Evolutionary conservation across 805 yeast genomes (phyloP).

Genomic region (Ascoidea rubescens): DNA sequence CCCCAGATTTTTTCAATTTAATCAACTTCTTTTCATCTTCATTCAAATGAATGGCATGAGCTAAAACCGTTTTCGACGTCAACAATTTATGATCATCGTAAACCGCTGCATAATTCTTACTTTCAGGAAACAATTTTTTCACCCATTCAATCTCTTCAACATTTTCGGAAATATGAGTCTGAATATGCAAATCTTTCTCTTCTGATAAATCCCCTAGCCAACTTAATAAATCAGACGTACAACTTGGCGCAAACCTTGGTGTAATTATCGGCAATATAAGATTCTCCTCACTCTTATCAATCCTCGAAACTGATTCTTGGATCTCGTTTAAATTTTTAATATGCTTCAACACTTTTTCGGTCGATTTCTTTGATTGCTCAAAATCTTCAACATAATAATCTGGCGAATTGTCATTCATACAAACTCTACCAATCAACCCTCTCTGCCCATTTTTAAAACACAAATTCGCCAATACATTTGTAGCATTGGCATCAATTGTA

Average conservation of each 20-base stretch:
- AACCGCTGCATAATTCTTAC: conserved; percentile 57
- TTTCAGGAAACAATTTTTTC: conserved; percentile 54
- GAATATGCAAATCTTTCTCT: conserved; percentile 46
- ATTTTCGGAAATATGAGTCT: conserved; percentile 88
- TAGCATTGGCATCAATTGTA: conserved; percentile 66
- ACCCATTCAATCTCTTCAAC: conserved; percentile 65
- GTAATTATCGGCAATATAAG: conserved; percentile 65
- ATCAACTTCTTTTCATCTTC: conserved; percentile 51
- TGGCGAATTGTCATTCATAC: conserved; percentile 82
- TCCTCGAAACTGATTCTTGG: conserved; percentile 30
- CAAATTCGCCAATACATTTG: conserved; percentile 63
- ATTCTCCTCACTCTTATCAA: conserved; percentile 16
- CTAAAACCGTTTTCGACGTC: conserved; percentile 57
- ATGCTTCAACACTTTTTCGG: conserved; percentile 42
- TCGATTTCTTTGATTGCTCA: conserved; percentile 40
- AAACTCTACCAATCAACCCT: conserved; percentile 84
- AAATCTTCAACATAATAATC: conserved; percentile 49
- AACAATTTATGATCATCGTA: conserved; percentile 53
- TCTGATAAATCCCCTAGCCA: conserved; percentile 49
- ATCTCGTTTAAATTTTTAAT: conserved; percentile 19
- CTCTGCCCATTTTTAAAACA: conserved; percentile 63
- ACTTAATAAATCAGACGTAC: conserved; percentile 46
- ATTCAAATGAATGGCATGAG: conserved; percentile 75
- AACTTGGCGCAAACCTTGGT: conserved; percentile 89
- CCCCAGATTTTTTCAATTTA: conserved; percentile 43